Conservation (phyloP, 78 protist genomes). For the Tieghemostelium lacteum region DNA sequence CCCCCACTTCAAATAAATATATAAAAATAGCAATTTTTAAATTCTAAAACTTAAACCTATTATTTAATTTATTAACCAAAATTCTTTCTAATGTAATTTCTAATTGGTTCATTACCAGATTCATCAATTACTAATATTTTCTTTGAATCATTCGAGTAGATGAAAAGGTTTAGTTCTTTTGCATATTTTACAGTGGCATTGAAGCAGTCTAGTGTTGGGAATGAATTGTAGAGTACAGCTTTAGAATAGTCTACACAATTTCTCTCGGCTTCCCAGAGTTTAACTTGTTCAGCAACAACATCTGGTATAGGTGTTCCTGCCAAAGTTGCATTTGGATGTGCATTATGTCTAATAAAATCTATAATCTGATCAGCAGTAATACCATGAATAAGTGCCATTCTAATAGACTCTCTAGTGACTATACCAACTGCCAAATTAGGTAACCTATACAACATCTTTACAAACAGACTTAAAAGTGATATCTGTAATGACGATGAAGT, state of each 20-base stretch:
- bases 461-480: constrained; percentile 34
- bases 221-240: constrained; percentile 45
- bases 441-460: constrained; percentile 59
- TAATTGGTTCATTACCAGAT: constrained; percentile 46
- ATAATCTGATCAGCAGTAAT: constrained; percentile 67
- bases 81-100: constrained; percentile 35
- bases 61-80: constrained; percentile 18
- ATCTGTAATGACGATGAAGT: constrained; percentile 58
- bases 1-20: too few relatives aligned
- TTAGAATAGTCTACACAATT: constrained; percentile 31
- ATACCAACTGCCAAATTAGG: constrained; percentile 71
- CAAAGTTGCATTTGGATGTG: constrained; percentile 35
- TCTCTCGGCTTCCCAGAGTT: constrained; percentile 50
- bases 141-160: constrained; percentile 6
- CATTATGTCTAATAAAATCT: constrained; percentile 49
- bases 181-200: constrained; percentile 30
- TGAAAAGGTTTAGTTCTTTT: constrained; percentile 14
- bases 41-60: too few relatives aligned
- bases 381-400: constrained; percentile 67
- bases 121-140: constrained; percentile 41
- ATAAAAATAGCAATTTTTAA: too few relatives aligned
- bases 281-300: constrained; percentile 56
- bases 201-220: constrained; percentile 53
- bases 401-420: constrained; percentile 50
- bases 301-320: constrained; percentile 53